These are phyloP conservation scores for Boletales sp. DNA, from an alignment of 768 basidiomycete genomes.

Conservation along the genomic window DNA sequence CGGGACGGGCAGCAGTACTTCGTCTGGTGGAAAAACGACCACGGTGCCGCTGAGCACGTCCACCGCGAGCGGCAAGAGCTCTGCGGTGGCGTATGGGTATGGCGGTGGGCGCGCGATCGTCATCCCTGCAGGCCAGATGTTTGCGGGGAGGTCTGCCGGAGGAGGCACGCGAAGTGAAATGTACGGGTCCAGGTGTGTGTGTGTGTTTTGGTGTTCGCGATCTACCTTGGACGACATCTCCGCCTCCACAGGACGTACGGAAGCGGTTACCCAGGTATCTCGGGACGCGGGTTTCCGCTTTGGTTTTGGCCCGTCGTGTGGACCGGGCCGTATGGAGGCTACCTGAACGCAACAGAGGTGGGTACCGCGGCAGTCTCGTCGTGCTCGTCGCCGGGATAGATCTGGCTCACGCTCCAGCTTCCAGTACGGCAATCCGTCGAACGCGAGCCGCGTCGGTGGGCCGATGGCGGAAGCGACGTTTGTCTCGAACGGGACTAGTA, in stretches of 20 bases:
- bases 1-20: no score
- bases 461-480: conserved; percentile 38
- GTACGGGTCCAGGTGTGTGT: conserved; percentile 41
- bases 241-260: conserved; percentile 50
- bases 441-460: conserved; percentile 50
- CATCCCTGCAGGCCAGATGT: conserved; percentile 44
- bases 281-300: conserved; percentile 55
- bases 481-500: conserved; percentile 34
- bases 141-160: conserved; percentile 48
- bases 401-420: conserved; percentile 12
- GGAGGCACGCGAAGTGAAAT: conserved; percentile 47
- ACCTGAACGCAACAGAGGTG: conserved; percentile 43
- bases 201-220: background rate
- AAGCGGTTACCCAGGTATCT: conserved; percentile 57
- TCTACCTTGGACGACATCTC: no score
- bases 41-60: conserved; percentile 18
- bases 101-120: conserved; percentile 30
- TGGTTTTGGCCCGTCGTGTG: conserved; percentile 64
- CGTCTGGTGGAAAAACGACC: conserved; percentile 5
- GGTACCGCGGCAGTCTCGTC: background rate
- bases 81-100: conserved; percentile 30
- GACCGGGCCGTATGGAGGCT: conserved; percentile 31
- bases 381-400: background rate
- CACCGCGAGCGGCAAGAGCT: conserved; percentile 20
- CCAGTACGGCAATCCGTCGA: conserved; percentile 45